Conservation (phyloP, 495 filamentous ascomycete genomes). For the Penicillium pulvis region DNA sequence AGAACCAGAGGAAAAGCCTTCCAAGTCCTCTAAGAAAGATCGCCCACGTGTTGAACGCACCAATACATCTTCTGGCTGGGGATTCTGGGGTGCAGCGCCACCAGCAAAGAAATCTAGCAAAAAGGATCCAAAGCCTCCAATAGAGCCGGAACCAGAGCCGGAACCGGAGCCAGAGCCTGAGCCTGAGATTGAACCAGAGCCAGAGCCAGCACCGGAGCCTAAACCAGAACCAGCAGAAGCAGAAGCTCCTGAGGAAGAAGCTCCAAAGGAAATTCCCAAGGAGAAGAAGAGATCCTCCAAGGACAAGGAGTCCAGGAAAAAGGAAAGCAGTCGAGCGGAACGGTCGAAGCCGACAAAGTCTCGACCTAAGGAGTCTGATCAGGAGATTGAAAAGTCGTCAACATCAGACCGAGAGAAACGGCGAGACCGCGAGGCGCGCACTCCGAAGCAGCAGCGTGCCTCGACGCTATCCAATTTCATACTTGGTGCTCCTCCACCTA, state of each 20-base stretch:
- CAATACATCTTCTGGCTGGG: conserved; percentile 54
- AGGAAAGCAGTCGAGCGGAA: conserved; percentile 20
- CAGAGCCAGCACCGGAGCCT: conserved; percentile 22
- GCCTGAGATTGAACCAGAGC: conserved; percentile 32
- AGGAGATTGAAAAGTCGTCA: conserved; percentile 55
- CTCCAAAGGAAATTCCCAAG: conserved; percentile 33
- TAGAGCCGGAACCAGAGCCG: conserved; percentile 28
- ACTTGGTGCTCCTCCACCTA: conserved; percentile 49
- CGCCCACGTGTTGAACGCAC: conserved; percentile 57
- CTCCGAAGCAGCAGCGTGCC: conserved; percentile 46
- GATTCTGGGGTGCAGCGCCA: conserved; percentile 57
- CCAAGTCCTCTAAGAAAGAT: conserved; percentile 58
- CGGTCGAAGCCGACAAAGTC: conserved; percentile 37
- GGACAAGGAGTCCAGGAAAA: conserved; percentile 9
- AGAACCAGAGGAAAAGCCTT: conserved; percentile 34
- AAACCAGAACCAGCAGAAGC: conserved; percentile 33
- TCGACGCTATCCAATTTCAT: conserved; percentile 56
- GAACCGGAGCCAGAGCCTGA: conserved; percentile 32
- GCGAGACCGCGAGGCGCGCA: conserved; percentile 36
- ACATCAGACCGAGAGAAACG: conserved; percentile 58
- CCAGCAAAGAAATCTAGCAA: conserved; percentile 51
- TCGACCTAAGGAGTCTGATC: conserved; percentile 44
- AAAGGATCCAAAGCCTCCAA: conserved; percentile 34
- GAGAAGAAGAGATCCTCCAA: conserved; percentile 5
- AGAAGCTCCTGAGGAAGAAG: conserved; percentile 11